phyloP scores from a whole-genome alignment of 2,329 filamentous ascomycete genomes.

The Botryotinia convoluta region DNA sequence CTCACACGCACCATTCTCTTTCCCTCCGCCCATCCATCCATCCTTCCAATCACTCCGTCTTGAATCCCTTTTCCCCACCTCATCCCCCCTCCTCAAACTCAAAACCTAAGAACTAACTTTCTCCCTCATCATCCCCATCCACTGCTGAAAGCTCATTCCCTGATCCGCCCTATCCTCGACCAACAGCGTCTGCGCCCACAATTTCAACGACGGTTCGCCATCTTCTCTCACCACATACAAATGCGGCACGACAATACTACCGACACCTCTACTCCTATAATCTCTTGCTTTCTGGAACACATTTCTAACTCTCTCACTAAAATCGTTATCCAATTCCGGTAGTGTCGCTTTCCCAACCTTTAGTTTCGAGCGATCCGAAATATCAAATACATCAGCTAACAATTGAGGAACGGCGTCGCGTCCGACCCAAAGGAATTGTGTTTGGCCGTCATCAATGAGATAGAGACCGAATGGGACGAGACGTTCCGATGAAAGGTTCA shows the following conservation, averaged over 20 bases:
- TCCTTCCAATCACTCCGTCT: not conserved
- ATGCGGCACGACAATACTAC: constrained; percentile 89
- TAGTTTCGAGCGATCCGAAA: constrained; percentile 77
- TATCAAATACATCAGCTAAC: constrained; percentile 84
- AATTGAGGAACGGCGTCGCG: constrained; percentile 89
- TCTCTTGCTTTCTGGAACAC: constrained; percentile 92
- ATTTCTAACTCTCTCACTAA: constrained; percentile 88
- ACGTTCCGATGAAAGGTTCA: constrained; percentile 85
- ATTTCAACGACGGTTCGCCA: constrained; percentile 87
- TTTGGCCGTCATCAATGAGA: constrained; percentile 94
- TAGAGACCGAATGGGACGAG: constrained; percentile 90
- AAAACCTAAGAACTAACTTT: constrained; percentile 63
- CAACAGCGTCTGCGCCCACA: constrained; percentile 95
- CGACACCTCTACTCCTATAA: constrained; percentile 80
- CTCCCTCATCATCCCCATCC: constrained; percentile 87
- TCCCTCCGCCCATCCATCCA: not conserved
- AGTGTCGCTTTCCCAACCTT: constrained; percentile 88
- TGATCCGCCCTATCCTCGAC: constrained; percentile 95
- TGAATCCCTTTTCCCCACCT: not conserved
- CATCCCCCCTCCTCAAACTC: not conserved
- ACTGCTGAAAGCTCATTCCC: constrained; percentile 87
- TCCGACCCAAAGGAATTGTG: constrained; percentile 95
- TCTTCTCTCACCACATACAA: constrained; percentile 93
- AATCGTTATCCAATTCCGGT: constrained; percentile 89
- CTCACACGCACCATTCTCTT: not conserved